Evolutionary conservation across 352 stramenopile genomes (phyloP).

Genomic region (Globisporangium solare): DNA sequence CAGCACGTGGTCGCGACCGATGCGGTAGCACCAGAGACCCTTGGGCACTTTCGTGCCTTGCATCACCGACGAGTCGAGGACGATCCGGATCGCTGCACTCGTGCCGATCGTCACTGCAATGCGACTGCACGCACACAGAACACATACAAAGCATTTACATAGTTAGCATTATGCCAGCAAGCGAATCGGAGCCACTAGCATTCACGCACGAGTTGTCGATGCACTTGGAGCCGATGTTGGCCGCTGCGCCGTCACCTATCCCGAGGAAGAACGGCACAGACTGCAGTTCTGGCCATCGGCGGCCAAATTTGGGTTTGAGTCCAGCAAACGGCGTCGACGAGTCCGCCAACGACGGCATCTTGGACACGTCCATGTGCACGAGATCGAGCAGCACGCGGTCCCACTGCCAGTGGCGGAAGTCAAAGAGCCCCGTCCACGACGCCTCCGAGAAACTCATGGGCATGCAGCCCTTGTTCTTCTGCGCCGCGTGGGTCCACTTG

Average conservation of each 20-base stretch:
- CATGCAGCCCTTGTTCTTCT: constrained; percentile 25
- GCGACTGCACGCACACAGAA: constrained; percentile 28
- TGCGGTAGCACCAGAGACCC: constrained; percentile 94
- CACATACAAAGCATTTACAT: neutral
- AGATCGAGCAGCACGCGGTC: constrained; percentile 75
- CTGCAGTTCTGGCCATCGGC: constrained; percentile 70
- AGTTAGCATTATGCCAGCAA: neutral
- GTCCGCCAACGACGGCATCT: constrained; percentile 69
- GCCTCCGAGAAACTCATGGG: constrained; percentile 93
- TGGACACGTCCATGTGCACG: constrained; percentile 57
- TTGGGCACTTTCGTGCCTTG: constrained; percentile 66
- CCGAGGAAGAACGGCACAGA: constrained; percentile 83
- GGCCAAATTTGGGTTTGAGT: constrained; percentile 45
- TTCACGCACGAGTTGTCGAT: constrained; percentile 56
- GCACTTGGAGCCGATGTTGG: constrained; percentile 95
- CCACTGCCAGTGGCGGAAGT: constrained; percentile 86
- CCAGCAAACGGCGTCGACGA: constrained; percentile 59
- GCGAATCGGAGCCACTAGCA: neutral
- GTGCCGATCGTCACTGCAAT: constrained; percentile 94
- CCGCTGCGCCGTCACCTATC: constrained; percentile 90
- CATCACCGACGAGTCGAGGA: constrained; percentile 53
- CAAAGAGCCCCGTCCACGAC: constrained; percentile 92
- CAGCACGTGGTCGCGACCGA: constrained; percentile 80
- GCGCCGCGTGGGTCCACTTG: constrained; percentile 68
- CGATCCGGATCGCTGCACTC: constrained; percentile 90